A percentile compares a stretch with the other conserved stretches of the same genome.
phyloP scores from a whole-genome alignment of 176 grass and related monocot species.

The Ampelocalamus luodianensis region DNA sequence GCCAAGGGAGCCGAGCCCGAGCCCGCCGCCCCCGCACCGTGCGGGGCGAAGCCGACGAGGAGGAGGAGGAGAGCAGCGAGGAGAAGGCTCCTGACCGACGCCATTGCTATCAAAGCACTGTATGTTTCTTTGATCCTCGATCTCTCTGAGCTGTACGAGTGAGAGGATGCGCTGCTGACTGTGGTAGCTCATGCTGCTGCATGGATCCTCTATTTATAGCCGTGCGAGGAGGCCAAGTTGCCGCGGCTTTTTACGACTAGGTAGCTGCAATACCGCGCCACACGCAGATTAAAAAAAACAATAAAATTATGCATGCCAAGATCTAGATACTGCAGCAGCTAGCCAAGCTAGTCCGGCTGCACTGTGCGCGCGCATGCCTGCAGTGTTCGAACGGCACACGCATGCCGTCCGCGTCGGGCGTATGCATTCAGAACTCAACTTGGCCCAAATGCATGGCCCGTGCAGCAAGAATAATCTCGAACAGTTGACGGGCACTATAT shows the following conservation, averaged over 20 bases:
- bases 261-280: not conserved
- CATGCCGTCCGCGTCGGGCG: constrained; percentile 14
- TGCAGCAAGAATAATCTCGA: not conserved
- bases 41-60: constrained; percentile 1
- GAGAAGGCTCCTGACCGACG: constrained; percentile 37
- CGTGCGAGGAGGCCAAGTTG: constrained; percentile 32
- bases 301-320: not conserved
- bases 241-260: not conserved
- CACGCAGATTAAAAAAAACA: no score
- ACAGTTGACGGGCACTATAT: not conserved
- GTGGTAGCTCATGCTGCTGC: constrained; percentile 28
- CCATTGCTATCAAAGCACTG: constrained; percentile 39
- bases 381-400: constrained; percentile 28
- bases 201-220: constrained; percentile 53
- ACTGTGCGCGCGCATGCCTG: constrained; percentile 34
- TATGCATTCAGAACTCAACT: not conserved
- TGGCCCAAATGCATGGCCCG: not conserved
- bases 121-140: constrained; percentile 1
- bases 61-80: constrained; percentile 5
- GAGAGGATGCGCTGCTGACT: constrained; percentile 22
- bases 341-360: not conserved
- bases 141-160: not conserved
- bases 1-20: not conserved
- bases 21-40: not conserved
- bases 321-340: not conserved